These are phyloP conservation scores for Fragaria vesca DNA, from an alignment of 306 rosid genomes.

Conservation along the genomic window DNA sequence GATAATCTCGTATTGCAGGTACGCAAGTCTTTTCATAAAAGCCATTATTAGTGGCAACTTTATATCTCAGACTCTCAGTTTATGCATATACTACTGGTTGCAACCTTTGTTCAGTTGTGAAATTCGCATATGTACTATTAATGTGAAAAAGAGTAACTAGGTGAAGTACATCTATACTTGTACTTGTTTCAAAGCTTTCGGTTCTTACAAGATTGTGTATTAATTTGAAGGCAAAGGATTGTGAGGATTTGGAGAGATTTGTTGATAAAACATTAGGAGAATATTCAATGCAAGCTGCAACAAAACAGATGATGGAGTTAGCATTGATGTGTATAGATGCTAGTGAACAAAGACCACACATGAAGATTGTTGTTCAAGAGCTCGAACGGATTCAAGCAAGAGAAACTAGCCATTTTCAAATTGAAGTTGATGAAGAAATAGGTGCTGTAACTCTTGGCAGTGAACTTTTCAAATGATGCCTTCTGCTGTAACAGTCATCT, in stretches of 20 bases:
- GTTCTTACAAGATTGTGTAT: background rate
- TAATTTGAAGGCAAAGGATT: constrained; percentile 40
- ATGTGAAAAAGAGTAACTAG: background rate
- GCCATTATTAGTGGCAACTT: background rate
- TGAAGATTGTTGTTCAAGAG: constrained; percentile 47
- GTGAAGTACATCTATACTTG: background rate
- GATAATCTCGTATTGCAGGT: constrained; percentile 56
- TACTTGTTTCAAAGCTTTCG: background rate
- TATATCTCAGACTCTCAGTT: background rate
- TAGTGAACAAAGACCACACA: constrained; percentile 41
- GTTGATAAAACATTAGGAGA: constrained; percentile 43
- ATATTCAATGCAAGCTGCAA: constrained; percentile 34
- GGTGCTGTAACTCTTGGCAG: constrained; percentile 72
- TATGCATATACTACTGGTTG: background rate
- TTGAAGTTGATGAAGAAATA: constrained; percentile 42
- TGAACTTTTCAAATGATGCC: constrained; percentile 57
- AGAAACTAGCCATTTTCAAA: constrained; percentile 38
- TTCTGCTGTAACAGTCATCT: constrained; percentile 13
- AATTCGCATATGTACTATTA: background rate
- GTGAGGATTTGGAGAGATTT: constrained; percentile 32
- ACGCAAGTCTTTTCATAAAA: background rate
- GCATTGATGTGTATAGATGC: constrained; percentile 41
- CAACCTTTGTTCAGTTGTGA: background rate
- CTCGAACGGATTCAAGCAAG: constrained; percentile 44
- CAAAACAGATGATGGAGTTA: constrained; percentile 38